phyloP scores from a whole-genome alignment of 2,329 filamentous ascomycete species.

The Chalaropsis ovoidea region DNA sequence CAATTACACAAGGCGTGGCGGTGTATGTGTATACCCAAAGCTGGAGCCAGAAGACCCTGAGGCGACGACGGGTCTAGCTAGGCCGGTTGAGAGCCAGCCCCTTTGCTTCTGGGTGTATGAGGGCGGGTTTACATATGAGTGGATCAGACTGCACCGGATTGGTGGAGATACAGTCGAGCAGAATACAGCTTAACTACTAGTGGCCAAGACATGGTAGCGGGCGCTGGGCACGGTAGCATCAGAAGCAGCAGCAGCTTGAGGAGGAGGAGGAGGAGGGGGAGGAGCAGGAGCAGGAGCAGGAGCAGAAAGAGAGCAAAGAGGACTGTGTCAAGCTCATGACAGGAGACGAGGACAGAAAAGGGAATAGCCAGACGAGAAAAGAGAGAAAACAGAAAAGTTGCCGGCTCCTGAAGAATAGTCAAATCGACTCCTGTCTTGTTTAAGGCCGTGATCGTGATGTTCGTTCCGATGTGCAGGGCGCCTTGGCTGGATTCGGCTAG shows the following conservation, averaged over 20 bases:
- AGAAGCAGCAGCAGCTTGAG: neutral
- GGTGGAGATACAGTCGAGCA: neutral
- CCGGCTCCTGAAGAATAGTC: constrained; percentile 4
- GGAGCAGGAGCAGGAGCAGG: too few relatives aligned
- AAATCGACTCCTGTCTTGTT: neutral
- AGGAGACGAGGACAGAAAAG: neutral
- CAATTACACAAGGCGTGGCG: neutral
- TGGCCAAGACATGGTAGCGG: constrained; percentile 5
- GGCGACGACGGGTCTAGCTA: neutral
- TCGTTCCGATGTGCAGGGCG: neutral
- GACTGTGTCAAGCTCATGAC: neutral
- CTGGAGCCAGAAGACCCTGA: neutral
- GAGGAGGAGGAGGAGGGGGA: neutral
- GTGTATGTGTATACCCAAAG: neutral
- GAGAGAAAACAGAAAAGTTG: neutral
- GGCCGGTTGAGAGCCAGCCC: neutral
- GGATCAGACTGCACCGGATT: neutral
- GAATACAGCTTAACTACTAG: neutral
- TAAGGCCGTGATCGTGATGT: neutral
- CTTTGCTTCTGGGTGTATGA: neutral
- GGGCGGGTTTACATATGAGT: neutral
- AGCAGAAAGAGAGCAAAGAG: neutral
- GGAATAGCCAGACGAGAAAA: neutral
- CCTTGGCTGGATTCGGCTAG: neutral
- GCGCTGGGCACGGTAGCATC: neutral